Evolutionary conservation across 2,329 filamentous ascomycete genomes (phyloP), one percentile per base, ranked within the genome.

Genomic region (Diaporthe destruens): DNA sequence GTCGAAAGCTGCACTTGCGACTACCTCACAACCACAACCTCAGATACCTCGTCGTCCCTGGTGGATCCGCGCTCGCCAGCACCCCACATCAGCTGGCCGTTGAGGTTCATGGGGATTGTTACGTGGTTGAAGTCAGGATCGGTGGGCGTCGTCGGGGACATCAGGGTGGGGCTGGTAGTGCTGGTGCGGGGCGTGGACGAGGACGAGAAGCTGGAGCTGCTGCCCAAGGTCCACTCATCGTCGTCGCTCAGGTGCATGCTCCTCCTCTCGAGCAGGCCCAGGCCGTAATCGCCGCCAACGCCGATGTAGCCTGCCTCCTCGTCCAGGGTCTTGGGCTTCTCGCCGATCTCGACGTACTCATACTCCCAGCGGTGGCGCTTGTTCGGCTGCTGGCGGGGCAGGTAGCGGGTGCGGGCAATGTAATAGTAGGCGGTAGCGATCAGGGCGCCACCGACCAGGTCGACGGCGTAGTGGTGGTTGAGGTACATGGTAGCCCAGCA

Each of bases 401-500:
- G 84, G 85, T 94, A 98, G 73, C 91, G 91, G 54, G 92, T 89
- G 80, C 94, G 93, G 71, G 93, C 90, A 74, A 94, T 90, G 84
- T 96, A 97, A 86, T 94, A 98, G 72, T 93, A 91, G 66, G 93
- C 86, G 16, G 92, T 92, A 32, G 94, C 93, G 73, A 94, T 86
- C 74, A 98, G 86, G 80, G 92, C 94, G 77, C 96, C 96, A 47
- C 85, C 94, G 34, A 98, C 94, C 66, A 98, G 87, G 81, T 98
- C 96, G 53, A 98, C 93, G 42, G 95, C 96, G 81, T 98, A 98
- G 85, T 98, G 96, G 83, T 98, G 96, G 79, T 94, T 97, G 68
- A 98, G 89, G 80, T 98, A 98, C 94, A 98, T 98, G 77, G 96
- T 98, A 16, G 95, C 93, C 95, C 96, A 98, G 94, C 95, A 98